These are phyloP conservation scores for Fusarium devonianum DNA, from an alignment of 2,329 filamentous ascomycete genomes.

Conservation along the genomic window DNA sequence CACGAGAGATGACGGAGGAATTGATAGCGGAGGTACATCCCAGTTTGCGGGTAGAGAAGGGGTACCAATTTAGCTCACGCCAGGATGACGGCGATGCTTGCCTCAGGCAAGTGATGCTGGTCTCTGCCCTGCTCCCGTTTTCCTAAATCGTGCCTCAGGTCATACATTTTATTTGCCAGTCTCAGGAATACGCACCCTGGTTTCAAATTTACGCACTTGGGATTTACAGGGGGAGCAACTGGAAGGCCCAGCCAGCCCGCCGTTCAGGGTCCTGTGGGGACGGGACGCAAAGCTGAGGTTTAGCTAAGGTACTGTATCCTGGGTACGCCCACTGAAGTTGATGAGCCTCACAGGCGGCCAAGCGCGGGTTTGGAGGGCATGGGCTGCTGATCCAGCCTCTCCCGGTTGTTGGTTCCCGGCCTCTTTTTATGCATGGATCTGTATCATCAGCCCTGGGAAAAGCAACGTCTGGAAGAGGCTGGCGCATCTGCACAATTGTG, in stretches of 20 bases:
- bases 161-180: neutral
- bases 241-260: neutral
- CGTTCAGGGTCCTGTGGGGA: constrained; percentile 35
- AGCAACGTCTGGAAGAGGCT: no score
- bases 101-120: constrained; percentile 47
- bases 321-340: constrained; percentile 17
- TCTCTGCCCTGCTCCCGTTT: constrained; percentile 8
- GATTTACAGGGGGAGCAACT: constrained; percentile 9
- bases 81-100: constrained; percentile 33
- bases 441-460: constrained; percentile 16
- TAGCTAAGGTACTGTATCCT: no score
- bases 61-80: constrained; percentile 29
- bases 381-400: constrained; percentile 18
- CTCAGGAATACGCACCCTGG: constrained; percentile 33
- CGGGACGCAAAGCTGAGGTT: no score
- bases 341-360: constrained; percentile 28
- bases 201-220: constrained; percentile 36
- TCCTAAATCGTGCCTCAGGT: constrained; percentile 34
- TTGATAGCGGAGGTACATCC: constrained; percentile 27
- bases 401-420: constrained; percentile 15
- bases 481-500: no score
- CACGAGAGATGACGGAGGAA: constrained; percentile 9
- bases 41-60: constrained; percentile 4
- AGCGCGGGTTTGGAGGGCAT: constrained; percentile 15
- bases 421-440: constrained; percentile 26